These are phyloP conservation scores for Guyanaporus albipodus DNA, from an alignment of 768 basidiomycete genomes.

Conservation along the genomic window DNA sequence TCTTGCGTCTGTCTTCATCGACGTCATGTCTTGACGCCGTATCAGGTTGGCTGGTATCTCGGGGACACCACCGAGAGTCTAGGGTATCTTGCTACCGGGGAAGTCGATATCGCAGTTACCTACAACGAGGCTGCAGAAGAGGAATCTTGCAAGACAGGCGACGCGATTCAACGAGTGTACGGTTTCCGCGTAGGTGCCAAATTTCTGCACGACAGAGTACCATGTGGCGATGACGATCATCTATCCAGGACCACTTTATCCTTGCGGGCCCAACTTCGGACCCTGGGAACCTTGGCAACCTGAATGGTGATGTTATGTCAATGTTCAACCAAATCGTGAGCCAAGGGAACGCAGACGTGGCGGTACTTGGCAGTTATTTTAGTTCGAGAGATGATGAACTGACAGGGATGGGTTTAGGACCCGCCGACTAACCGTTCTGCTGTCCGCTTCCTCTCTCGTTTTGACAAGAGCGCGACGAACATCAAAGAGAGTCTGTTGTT, in stretches of 20 bases:
- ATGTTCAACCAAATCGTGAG: constrained; percentile 49
- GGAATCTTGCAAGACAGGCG: constrained; percentile 30
- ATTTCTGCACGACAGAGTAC: not conserved
- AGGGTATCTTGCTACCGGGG: constrained; percentile 36
- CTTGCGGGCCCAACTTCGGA: constrained; percentile 48
- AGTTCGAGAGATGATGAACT: not conserved
- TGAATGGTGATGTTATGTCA: constrained; percentile 26
- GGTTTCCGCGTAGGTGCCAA: constrained; percentile 41
- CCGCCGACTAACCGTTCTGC: constrained; percentile 33
- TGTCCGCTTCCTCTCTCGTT: constrained; percentile 51
- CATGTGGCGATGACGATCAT: not conserved
- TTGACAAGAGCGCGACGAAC: constrained; percentile 57
- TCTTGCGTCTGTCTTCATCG: constrained; percentile 28
- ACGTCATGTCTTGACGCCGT: not conserved
- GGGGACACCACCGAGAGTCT: constrained; percentile 55
- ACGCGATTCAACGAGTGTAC: constrained; percentile 36
- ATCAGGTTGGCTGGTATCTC: constrained; percentile 52
- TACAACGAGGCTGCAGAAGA: constrained; percentile 51
- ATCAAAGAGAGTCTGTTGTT: constrained; percentile 53
- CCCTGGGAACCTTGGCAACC: constrained; percentile 40
- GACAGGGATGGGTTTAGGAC: constrained; percentile 12
- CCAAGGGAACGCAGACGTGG: constrained; percentile 40
- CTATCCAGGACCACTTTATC: constrained; percentile 45
- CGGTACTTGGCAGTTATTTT: constrained; percentile 25
- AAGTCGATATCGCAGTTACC: constrained; percentile 48